Evolutionary conservation across 768 basidiomycete species (phyloP).

Genomic region (Amanita subjunquillea): DNA sequence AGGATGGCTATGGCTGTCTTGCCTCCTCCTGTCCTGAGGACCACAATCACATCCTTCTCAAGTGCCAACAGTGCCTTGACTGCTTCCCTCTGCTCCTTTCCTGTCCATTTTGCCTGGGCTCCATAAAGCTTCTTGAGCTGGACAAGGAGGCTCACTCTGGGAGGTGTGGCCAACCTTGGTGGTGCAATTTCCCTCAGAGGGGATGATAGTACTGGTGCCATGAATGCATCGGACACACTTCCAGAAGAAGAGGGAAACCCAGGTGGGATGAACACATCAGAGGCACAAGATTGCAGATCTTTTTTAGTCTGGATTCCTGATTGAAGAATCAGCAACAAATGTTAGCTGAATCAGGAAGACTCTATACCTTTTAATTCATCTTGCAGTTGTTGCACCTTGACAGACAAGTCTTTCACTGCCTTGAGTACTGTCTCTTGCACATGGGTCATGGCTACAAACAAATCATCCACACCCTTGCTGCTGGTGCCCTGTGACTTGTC

Average conservation of each 20-base stretch:
- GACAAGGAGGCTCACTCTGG: neutral
- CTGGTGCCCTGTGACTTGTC: neutral
- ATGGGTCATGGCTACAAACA: neutral
- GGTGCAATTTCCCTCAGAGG: neutral
- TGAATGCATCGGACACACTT: no score
- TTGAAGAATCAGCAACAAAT: neutral
- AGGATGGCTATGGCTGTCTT: conserved; percentile 17
- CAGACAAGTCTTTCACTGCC: neutral
- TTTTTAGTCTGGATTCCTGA: no score
- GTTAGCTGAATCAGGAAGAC: neutral
- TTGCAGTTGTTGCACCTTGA: neutral
- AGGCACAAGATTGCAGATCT: no score
- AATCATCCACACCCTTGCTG: neutral
- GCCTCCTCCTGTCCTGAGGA: conserved; percentile 15
- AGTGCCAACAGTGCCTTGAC: conserved; percentile 6
- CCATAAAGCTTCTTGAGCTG: neutral
- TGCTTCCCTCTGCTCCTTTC: conserved; percentile 9
- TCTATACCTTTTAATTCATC: neutral
- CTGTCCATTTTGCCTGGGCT: conserved; percentile 10
- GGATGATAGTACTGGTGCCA: no score
- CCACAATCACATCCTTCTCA: conserved; percentile 13
- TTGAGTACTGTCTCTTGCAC: neutral
- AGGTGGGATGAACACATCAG: no score
- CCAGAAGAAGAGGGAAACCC: no score
- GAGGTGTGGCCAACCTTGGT: neutral